These are phyloP conservation scores for Suhomyces atakaporum DNA, from an alignment of 1,139 yeast species.

Conservation along the genomic window DNA sequence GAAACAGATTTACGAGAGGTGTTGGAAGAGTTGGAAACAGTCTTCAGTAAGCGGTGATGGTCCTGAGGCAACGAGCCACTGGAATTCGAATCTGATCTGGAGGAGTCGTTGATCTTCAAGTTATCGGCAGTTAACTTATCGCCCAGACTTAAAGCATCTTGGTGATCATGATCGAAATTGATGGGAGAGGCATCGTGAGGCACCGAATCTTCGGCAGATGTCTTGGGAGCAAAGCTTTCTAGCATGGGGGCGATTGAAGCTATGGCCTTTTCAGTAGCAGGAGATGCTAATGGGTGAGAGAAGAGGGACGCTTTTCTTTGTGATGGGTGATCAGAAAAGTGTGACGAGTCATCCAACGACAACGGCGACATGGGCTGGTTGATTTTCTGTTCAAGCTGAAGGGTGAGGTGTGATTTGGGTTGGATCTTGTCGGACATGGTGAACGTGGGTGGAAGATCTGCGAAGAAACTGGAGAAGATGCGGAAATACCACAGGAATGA, in stretches of 20 bases:
- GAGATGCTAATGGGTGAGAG: constrained; percentile 22
- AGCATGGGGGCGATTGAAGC: constrained; percentile 79
- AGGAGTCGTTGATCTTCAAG: constrained; percentile 17
- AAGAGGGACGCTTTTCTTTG: constrained; percentile 5
- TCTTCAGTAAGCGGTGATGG: constrained; percentile 31
- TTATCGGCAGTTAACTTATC: constrained; percentile 23
- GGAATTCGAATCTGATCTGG: constrained; percentile 7
- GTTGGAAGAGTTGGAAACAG: constrained; percentile 42
- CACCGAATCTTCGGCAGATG: constrained; percentile 57
- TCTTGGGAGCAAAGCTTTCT: constrained; percentile 70
- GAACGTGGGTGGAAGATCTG: constrained; percentile 7
- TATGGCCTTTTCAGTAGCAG: constrained; percentile 58
- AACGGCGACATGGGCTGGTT: constrained; percentile 39
- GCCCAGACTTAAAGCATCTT: constrained; percentile 5
- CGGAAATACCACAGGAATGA: constrained; percentile 1
- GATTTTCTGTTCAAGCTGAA: constrained; percentile 16
- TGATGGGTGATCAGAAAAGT: constrained; percentile 5
- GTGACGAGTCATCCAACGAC: constrained; percentile 23
- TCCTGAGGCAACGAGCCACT: constrained; percentile 12
- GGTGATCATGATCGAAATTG: background rate
- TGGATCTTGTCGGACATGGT: constrained; percentile 3
- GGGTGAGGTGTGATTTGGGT: constrained; percentile 6
- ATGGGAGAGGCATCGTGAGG: constrained; percentile 3
- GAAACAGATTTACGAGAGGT: constrained; percentile 49
- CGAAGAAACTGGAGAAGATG: background rate